These are phyloP conservation scores for Hypoxylon perforatum DNA, from an alignment of 495 filamentous ascomycete species.

Conservation along the genomic window DNA sequence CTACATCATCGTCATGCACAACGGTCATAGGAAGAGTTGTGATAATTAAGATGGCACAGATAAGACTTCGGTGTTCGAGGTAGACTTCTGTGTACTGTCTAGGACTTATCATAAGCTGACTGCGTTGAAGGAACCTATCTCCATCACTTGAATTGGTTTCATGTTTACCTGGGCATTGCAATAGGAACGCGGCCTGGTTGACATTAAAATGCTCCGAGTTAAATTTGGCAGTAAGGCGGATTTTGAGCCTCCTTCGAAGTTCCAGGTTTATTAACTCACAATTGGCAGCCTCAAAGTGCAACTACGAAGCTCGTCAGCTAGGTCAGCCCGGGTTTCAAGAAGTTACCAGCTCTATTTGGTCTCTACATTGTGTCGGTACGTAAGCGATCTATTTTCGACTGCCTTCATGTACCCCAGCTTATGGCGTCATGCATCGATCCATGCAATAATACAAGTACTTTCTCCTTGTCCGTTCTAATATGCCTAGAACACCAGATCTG, in stretches of 20 bases:
- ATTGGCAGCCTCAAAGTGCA: conserved; percentile 24
- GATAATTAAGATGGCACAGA: conserved; percentile 29
- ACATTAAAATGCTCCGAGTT: conserved; percentile 1
- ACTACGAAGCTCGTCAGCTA: conserved; percentile 10
- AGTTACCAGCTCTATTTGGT: conserved; percentile 1
- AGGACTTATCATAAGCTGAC: conserved; percentile 1
- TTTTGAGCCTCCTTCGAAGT: conserved; percentile 29
- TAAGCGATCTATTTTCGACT: conserved; percentile 24
- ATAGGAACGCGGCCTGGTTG: background rate
- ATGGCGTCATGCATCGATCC: conserved; percentile 15
- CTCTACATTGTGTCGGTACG: conserved; percentile 12
- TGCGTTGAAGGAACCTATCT: conserved; percentile 11
- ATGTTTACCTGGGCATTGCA: conserved; percentile 20
- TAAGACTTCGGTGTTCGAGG: conserved; percentile 2
- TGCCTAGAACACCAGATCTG: conserved; percentile 6
- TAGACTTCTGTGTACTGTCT: conserved; percentile 19
- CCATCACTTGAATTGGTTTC: conserved; percentile 22
- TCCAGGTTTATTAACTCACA: conserved; percentile 29
- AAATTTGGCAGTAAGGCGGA: conserved; percentile 5
- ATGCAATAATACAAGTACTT: conserved; percentile 8
- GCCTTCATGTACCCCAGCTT: conserved; percentile 11
- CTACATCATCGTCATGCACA: conserved; percentile 5
- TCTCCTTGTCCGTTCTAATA: background rate
- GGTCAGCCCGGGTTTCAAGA: conserved; percentile 23
- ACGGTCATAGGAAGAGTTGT: background rate